Conservation (phyloP, 1,284 basidiomycete species). For the Ganoderma sinense region DNA sequence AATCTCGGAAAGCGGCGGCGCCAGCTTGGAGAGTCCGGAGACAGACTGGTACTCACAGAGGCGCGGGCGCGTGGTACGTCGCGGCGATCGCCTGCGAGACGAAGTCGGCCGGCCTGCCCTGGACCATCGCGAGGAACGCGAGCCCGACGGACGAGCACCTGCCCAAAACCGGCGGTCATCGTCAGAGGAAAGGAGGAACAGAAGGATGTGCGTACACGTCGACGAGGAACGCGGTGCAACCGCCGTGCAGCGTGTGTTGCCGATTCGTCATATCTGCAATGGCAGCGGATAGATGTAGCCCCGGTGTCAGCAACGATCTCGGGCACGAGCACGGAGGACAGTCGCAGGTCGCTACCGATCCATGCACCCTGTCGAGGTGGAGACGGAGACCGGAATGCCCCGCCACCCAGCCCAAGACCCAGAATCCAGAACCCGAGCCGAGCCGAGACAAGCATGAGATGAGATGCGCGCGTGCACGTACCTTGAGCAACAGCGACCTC, state of each 20-base stretch:
- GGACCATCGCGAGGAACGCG: slow-evolving; percentile 50
- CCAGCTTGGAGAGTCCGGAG: background rate
- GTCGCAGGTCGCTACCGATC: too few species aligned
- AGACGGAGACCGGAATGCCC: background rate
- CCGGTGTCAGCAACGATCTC: background rate
- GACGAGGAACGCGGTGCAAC: slow-evolving; percentile 34
- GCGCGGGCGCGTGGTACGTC: slow-evolving; percentile 45
- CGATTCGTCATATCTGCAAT: slow-evolving; percentile 35
- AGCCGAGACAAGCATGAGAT: too few species aligned
- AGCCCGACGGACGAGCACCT: slow-evolving; percentile 52
- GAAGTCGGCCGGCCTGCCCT: slow-evolving; percentile 41
- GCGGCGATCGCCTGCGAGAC: slow-evolving; percentile 59
- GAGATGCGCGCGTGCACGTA: background rate
- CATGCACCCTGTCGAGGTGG: background rate
- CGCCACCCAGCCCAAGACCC: too few species aligned
- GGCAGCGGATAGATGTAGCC: too few species aligned
- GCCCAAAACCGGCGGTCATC: background rate
- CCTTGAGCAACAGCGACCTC: slow-evolving; percentile 16
- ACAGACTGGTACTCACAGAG: slow-evolving; percentile 24
- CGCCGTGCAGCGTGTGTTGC: slow-evolving; percentile 33
- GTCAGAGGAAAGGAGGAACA: background rate
- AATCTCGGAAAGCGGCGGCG: background rate
- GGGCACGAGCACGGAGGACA: too few species aligned
- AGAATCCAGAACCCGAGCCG: too few species aligned
- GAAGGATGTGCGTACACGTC: slow-evolving; percentile 23